These are phyloP conservation scores for Xylariaceae sp. DNA, from an alignment of 2,329 filamentous ascomycete genomes.

Conservation along the genomic window DNA sequence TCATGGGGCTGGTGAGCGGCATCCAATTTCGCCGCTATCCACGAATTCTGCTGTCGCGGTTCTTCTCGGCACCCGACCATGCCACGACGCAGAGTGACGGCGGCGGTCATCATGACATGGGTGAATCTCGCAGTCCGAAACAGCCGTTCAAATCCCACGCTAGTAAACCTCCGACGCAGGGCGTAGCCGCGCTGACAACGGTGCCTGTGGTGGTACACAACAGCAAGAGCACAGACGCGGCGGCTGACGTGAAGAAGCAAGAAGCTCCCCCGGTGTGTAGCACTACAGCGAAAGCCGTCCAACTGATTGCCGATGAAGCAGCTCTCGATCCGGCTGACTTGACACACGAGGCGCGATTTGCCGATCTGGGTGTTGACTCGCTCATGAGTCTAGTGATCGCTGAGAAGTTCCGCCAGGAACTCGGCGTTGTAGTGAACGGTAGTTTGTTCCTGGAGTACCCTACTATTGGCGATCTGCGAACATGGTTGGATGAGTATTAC, in stretches of 20 bases:
- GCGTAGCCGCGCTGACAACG: neutral
- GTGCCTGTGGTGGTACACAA: neutral
- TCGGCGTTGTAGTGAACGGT: slow-evolving; percentile 26
- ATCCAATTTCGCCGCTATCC: slow-evolving; percentile 39
- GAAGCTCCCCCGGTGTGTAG: neutral
- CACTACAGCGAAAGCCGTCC: slow-evolving; percentile 27
- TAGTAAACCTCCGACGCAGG: neutral
- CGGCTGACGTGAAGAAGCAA: neutral
- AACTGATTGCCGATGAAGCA: slow-evolving; percentile 53
- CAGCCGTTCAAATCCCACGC: neutral
- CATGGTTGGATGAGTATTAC: slow-evolving; percentile 30
- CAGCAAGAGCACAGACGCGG: neutral
- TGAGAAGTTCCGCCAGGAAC: slow-evolving; percentile 33
- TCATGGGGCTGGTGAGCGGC: slow-evolving; percentile 33
- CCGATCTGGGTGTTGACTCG: slow-evolving; percentile 37
- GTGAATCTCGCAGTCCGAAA: neutral
- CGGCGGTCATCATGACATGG: neutral
- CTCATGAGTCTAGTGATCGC: slow-evolving; percentile 37
- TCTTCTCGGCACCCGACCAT: slow-evolving; percentile 37
- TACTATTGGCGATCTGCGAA: slow-evolving; percentile 31
- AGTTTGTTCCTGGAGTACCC: slow-evolving; percentile 36
- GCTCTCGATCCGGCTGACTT: slow-evolving; percentile 52
- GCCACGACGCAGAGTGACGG: neutral
- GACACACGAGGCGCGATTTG: slow-evolving; percentile 33
- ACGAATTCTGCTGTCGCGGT: slow-evolving; percentile 36